Base-by-base conservation (phyloP, 176 grass and related monocot genomes). In the Themeda triandra region DNA sequence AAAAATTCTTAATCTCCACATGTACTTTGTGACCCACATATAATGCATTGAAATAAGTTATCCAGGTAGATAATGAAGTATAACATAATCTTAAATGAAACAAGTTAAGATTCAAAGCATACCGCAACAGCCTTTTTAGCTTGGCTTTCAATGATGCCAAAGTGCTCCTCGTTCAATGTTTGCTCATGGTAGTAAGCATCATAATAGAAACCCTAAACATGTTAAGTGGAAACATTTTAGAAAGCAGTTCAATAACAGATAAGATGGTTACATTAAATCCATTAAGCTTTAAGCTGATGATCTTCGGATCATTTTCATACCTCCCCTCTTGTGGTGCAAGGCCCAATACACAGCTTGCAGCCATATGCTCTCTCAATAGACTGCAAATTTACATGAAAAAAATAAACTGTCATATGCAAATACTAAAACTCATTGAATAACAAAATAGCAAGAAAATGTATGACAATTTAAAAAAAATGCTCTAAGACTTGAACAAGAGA, bases 321-420 rank as follows among this genome's bases (percentile, higher is more conserved):
- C 96, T 99, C 96, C 73, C 96, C 96, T 91, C 96, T 95, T 88
- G 96, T 99, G 62, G 93, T 95, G 66, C 96, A 99, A 30, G 96
- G 96, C 4, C 96, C 96, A 96, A 99, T 99, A 65, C 96, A 99
- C 74, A 99, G 75, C 86, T 94, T 96, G 88, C 96, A 99, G 41
- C 96, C 96, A 87, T 95, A 99, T 71, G 86, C 96, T 83, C 86
- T 89, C 79, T 99, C 96, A 56, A 96, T 48, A 81, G 93, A 92
- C 96, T 99, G 58, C 58, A 86, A 79, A 86, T 59, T 59, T 75
- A 30, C 27, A 76, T 76, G 21, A 29, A 71, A n/a, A 35, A 65
- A 63, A 73, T 42, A n/a, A 65, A 78, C 14, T 23, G 14, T 67
- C 62, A 29, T 23, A 70, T 35, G 69, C 7, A 17, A 41, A 31